Evolutionary conservation across 2,329 filamentous ascomycete species (phyloP), one percentile per base, ranked within the genome.

Genomic region (Phoma sp.): DNA sequence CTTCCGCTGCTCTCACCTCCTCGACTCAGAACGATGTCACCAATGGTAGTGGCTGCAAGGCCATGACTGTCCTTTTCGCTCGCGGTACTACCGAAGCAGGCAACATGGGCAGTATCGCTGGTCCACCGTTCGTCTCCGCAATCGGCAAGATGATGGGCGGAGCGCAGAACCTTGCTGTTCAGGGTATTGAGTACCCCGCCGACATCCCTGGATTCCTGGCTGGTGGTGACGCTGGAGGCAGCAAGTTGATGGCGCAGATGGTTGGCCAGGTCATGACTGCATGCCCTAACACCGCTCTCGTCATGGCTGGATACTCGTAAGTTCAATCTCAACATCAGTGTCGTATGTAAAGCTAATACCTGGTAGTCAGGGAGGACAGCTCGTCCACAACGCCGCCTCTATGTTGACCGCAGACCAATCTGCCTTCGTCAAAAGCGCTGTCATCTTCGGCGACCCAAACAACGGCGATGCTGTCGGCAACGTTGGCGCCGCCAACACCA

Each of bases 161-260:
- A 15, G 71, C 68, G 5, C 71, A 69, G 33, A 77, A 78, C 47
- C 65, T 84, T 7, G 79, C 78, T 2, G 76, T 84, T 10, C 83
- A 85, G 68, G 83, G 83, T 43, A 79, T 85, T 17, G 73, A 80
- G 26, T 86, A 85, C 61, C 71, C 77, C 2, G 83, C 83, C n/a
- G 59, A 65, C 28, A 51, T 74, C 10, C 57, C 62, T 3, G 81
- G 81, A 0, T 83, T 81, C 57, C 65, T 81, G 4, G 71, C 69
- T 11, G 78, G 79, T 6, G 82, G 81, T 1, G 80, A 81, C 57
- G 60, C 65, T 4, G 65, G 50, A 9, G 81, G 81, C 5, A 78
- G 77, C 45, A 62, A 64, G 32, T 74, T 69, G 50, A 81, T 84
- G 79, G 76, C 77, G 33, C 61, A 73, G 21, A 66, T 70, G 62